A percentile compares a stretch with the other conserved stretches of the same genome.
Evolutionary conservation across 208 protist species (phyloP).

Genomic region (Lotmaria passim): DNA sequence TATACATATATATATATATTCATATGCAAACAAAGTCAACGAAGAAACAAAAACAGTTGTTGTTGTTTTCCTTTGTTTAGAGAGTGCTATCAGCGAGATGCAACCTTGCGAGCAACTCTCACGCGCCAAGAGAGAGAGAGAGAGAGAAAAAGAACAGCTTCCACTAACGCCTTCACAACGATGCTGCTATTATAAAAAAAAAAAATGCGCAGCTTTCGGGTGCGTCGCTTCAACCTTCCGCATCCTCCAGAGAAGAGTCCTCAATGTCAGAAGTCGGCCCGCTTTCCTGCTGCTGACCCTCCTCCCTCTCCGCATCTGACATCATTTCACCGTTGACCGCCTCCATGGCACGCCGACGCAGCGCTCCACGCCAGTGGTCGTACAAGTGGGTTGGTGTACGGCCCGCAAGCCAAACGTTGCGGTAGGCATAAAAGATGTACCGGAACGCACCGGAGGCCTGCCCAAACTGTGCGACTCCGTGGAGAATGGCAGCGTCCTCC

Average conservation of each 20-base stretch:
- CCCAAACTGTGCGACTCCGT: constrained; percentile 71
- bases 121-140: no score
- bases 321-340: background rate
- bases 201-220: no score
- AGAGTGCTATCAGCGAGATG: no score
- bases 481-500: constrained; percentile 81
- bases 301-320: background rate
- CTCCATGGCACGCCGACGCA: constrained; percentile 45
- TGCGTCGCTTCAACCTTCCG: background rate
- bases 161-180: no score
- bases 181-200: background rate
- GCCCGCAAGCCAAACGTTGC: constrained; percentile 55
- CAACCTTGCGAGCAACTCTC: no score
- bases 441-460: constrained; percentile 53
- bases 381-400: constrained; percentile 72
- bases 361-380: constrained; percentile 85
- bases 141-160: no score
- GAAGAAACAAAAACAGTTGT: no score
- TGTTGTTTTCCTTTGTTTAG: no score
- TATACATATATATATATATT: background rate
- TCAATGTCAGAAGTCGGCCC: constrained; percentile 39
- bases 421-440: constrained; percentile 70
- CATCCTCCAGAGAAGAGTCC: constrained; percentile 14
- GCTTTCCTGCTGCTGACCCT: background rate
- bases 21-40: background rate